phyloP scores from a whole-genome alignment of 2,329 filamentous ascomycete genomes.

The Leptographium procerum region DNA sequence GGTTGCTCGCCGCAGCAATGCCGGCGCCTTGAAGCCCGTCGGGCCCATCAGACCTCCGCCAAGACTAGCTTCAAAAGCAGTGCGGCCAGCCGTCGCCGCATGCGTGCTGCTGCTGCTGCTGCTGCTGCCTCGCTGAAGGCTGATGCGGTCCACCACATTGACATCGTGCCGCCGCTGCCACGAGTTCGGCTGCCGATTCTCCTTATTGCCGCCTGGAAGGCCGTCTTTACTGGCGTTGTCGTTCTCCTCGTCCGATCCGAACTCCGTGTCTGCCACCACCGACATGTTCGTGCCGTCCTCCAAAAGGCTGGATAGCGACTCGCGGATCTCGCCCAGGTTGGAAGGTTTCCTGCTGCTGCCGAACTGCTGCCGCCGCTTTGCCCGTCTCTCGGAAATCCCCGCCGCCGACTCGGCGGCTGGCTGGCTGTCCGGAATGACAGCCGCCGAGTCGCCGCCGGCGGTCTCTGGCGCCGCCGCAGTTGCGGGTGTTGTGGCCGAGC shows the following conservation, averaged over 20 bases:
- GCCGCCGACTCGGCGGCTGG: neutral
- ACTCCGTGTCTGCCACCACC: constrained; percentile 30
- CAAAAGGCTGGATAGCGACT: constrained; percentile 73
- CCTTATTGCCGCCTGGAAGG: constrained; percentile 26
- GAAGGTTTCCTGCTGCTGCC: constrained; percentile 52
- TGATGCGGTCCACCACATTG: constrained; percentile 66
- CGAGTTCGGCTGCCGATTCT: constrained; percentile 30
- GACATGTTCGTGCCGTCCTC: constrained; percentile 44
- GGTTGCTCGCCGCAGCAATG: constrained; percentile 62
- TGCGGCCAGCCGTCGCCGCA: constrained; percentile 15
- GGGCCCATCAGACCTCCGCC: constrained; percentile 20
- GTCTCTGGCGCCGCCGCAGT: neutral
- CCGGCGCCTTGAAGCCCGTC: constrained; percentile 53
- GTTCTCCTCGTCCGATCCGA: constrained; percentile 38
- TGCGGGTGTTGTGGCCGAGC: constrained; percentile 8
- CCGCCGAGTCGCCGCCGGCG: neutral
- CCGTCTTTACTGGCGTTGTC: constrained; percentile 21
- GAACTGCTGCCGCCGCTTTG: constrained; percentile 27
- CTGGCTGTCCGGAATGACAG: constrained; percentile 12
- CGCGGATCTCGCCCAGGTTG: constrained; percentile 68
- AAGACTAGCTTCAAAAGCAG: constrained; percentile 14
- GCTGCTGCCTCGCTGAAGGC: constrained; percentile 45
- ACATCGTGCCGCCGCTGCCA: constrained; percentile 20
- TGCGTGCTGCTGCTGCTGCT: constrained; percentile 15
- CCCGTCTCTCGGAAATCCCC: neutral